phyloP scores from a whole-genome alignment of 768 basidiomycete species.

The Podaxis rugospora region DNA sequence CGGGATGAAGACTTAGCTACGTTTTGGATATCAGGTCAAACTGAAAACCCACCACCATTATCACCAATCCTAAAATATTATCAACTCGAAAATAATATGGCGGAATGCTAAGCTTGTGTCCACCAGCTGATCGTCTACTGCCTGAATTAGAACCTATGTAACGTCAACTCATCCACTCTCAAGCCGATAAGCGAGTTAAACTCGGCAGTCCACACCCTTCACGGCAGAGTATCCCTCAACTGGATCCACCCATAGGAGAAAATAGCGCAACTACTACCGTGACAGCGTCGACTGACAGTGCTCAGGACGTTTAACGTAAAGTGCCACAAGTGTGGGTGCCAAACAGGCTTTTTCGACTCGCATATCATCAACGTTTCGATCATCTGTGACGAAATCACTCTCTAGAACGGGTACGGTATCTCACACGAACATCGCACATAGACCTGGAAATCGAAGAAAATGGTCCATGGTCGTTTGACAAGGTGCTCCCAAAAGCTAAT shows the following conservation, averaged over 20 bases:
- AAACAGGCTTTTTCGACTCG: neutral
- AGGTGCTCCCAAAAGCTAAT: neutral
- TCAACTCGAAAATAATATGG: neutral
- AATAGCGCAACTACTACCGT: neutral
- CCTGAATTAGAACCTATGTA: neutral
- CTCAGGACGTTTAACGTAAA: neutral
- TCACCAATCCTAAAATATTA: neutral
- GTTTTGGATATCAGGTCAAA: neutral
- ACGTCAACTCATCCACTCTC: neutral
- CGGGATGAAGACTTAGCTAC: neutral
- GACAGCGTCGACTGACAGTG: neutral
- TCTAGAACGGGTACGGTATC: neutral
- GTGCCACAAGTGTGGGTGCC: neutral
- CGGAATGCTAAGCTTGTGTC: neutral
- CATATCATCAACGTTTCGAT: neutral
- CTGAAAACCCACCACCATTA: neutral
- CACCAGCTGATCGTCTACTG: neutral
- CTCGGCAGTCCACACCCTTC: neutral
- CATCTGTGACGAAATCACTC: neutral
- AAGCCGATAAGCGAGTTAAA: neutral
- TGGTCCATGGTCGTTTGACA: neutral
- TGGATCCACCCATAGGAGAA: neutral
- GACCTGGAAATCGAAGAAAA: neutral
- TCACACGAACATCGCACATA: constrained; percentile 2
- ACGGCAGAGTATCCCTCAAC: neutral